phyloP scores from a whole-genome alignment of 106 monocot genomes.

The Vanilla planifolia region DNA sequence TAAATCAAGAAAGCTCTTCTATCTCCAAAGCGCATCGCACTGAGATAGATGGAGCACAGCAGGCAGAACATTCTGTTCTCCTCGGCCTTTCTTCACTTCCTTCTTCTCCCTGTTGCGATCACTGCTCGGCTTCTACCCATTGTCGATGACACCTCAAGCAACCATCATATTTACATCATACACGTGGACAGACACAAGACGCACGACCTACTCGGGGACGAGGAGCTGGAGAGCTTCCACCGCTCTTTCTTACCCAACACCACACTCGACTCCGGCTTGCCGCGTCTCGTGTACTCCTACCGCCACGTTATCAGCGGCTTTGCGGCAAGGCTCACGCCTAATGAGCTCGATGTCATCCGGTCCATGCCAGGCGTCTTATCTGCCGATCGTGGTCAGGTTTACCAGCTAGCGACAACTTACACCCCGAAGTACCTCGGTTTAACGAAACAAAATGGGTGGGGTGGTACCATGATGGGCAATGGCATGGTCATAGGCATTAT shows the following conservation, averaged over 20 bases:
- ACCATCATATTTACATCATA: constrained; percentile 10
- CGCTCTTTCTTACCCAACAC: constrained; percentile 24
- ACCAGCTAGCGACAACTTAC: constrained; percentile 40
- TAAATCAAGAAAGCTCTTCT: too few species aligned
- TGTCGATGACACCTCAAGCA: background rate
- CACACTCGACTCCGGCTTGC: background rate
- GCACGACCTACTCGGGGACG: background rate
- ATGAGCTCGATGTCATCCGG: constrained; percentile 16
- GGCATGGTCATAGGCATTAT: constrained; percentile 19
- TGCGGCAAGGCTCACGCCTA: constrained; percentile 14
- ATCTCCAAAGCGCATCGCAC: too few species aligned
- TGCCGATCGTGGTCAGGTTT: constrained; percentile 3
- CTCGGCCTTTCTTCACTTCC: too few species aligned
- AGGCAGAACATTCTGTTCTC: too few species aligned
- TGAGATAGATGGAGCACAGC: too few species aligned
- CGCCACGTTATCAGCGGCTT: constrained; percentile 20
- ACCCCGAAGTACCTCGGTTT: constrained; percentile 31
- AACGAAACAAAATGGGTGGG: background rate
- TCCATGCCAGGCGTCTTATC: constrained; percentile 26
- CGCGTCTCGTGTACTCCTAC: constrained; percentile 41
- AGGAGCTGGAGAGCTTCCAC: constrained; percentile 10
- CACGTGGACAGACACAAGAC: background rate
- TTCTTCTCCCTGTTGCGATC: too few species aligned
- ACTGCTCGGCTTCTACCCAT: too few species aligned
- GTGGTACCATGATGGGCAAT: background rate